A percentile compares a stretch with the other conserved stretches of the same genome.
Evolutionary conservation across 1,284 basidiomycete species (phyloP).

Genomic region (Mycena citricolor): DNA sequence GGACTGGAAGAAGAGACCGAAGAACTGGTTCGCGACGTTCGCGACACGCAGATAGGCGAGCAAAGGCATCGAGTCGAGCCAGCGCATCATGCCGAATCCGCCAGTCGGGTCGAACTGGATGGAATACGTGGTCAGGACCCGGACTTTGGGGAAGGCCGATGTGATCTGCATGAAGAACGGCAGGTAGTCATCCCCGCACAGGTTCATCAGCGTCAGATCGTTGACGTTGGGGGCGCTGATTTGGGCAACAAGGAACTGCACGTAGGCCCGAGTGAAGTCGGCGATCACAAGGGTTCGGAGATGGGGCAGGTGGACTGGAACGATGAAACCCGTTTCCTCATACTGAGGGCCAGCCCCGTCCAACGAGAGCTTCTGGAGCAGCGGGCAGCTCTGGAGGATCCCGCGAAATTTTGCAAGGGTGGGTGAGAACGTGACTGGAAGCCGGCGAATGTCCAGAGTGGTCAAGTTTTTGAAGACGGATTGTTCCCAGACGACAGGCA

Average conservation of each 20-base stretch:
- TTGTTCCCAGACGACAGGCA: slow-evolving; percentile 53
- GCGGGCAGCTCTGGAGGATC: slow-evolving; percentile 47
- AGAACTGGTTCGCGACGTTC: slow-evolving; percentile 37
- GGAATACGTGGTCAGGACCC: slow-evolving; percentile 48
- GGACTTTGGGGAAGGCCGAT: slow-evolving; percentile 43
- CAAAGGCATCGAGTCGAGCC: slow-evolving; percentile 22
- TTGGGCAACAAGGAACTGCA: slow-evolving; percentile 40
- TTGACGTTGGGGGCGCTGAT: slow-evolving; percentile 50
- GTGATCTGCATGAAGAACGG: slow-evolving; percentile 43
- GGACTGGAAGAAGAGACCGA: slow-evolving; percentile 43
- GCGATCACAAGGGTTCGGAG: slow-evolving; percentile 51
- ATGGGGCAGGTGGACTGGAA: slow-evolving; percentile 42
- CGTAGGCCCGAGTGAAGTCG: slow-evolving; percentile 47
- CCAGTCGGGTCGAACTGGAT: slow-evolving; percentile 33
- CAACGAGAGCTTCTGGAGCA: slow-evolving; percentile 49
- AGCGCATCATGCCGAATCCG: neutral
- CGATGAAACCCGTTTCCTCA: slow-evolving; percentile 23
- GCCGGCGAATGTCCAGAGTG: slow-evolving; percentile 56
- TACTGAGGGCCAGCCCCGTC: slow-evolving; percentile 57
- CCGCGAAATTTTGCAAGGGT: slow-evolving; percentile 45
- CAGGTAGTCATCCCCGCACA: slow-evolving; percentile 47
- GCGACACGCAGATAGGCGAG: slow-evolving; percentile 37
- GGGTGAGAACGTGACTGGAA: slow-evolving; percentile 49
- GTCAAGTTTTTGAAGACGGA: slow-evolving; percentile 49
- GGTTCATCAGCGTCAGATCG: slow-evolving; percentile 51